phyloP scores from a whole-genome alignment of 306 rosid species.

The Hippophae tibetana region DNA sequence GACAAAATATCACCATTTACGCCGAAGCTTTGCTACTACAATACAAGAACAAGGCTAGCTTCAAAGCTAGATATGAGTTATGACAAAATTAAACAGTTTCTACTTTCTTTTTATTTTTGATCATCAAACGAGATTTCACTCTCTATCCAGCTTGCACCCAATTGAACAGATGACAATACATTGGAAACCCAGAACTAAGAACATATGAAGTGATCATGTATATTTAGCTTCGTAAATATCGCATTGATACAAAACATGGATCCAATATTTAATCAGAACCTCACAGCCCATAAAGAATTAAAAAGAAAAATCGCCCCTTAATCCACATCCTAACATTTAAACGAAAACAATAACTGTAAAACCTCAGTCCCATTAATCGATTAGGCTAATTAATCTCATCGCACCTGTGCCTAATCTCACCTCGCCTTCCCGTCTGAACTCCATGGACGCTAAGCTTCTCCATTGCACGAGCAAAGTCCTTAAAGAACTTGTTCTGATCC shows the following conservation, averaged over 20 bases:
- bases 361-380: background rate
- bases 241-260: conserved; percentile 19
- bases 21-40: too few species aligned
- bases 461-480: conserved; percentile 56
- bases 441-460: conserved; percentile 60
- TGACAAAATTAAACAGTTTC: too few species aligned
- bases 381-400: conserved; percentile 49
- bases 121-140: too few species aligned
- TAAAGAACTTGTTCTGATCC: conserved; percentile 44
- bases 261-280: conserved; percentile 9
- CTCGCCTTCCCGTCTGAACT: conserved; percentile 50
- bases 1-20: background rate
- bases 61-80: too few species aligned
- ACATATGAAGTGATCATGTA: background rate
- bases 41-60: too few species aligned
- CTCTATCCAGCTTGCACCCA: too few species aligned
- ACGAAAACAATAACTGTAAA: background rate
- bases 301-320: background rate
- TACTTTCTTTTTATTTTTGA: too few species aligned
- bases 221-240: conserved; percentile 15
- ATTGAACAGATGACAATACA: too few species aligned
- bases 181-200: background rate
- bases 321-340: background rate
- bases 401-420: conserved; percentile 83
- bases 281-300: conserved; percentile 2